Percentiles rank a stretch among this genome's conserved stretches.
Evolutionary conservation across 2,329 filamentous ascomycete species (phyloP).

Genomic region (Sporothrix schenckii): DNA sequence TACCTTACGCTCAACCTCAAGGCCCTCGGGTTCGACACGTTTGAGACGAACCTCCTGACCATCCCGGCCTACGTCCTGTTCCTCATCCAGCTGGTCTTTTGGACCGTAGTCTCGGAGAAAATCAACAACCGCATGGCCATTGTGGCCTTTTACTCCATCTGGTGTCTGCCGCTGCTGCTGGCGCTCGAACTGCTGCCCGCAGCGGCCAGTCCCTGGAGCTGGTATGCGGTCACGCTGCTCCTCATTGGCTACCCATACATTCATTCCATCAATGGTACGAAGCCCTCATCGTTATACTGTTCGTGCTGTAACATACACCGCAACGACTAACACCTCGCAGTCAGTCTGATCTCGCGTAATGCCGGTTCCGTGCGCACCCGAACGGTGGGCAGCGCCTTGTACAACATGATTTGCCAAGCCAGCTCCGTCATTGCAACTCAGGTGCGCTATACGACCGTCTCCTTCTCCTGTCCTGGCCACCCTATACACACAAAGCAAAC

Average conservation of each 20-base stretch:
- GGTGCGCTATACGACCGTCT: constrained; percentile 33
- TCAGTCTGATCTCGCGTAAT: constrained; percentile 56
- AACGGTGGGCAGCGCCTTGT: constrained; percentile 62
- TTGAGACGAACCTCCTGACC: constrained; percentile 34
- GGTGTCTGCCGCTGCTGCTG: constrained; percentile 8
- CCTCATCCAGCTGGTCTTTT: constrained; percentile 51
- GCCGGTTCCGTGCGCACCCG: constrained; percentile 64
- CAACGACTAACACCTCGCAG: not conserved
- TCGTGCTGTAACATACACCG: not conserved
- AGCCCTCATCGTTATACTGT: constrained; percentile 41
- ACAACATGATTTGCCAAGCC: constrained; percentile 59
- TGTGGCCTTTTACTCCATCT: not conserved
- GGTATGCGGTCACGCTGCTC: constrained; percentile 44
- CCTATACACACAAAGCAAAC: not conserved
- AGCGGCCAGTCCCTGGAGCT: constrained; percentile 49
- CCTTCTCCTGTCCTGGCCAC: not conserved
- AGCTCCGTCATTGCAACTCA: constrained; percentile 50
- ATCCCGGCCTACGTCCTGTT: constrained; percentile 39
- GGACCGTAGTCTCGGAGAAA: constrained; percentile 43
- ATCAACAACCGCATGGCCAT: constrained; percentile 9
- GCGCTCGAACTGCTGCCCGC: constrained; percentile 42
- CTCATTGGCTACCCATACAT: constrained; percentile 54
- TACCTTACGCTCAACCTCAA: constrained; percentile 32
- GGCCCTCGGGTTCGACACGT: constrained; percentile 31
- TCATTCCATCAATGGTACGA: constrained; percentile 51